Base-by-base conservation (phyloP, 352 stramenopile genomes). In the Phytophthora syringae region DNA sequence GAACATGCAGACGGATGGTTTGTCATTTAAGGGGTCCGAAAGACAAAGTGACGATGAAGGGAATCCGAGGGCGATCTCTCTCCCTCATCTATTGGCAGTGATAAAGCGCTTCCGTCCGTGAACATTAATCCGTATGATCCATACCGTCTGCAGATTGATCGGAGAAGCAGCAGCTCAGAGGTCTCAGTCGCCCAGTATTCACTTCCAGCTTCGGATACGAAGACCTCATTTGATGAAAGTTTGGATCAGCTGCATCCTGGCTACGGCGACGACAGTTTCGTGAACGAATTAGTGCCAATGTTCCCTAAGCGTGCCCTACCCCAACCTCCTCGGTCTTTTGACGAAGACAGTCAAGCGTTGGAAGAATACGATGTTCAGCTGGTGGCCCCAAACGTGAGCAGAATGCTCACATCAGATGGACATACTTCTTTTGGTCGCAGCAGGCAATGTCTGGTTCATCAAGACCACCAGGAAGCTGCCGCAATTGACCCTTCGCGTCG, bases 281-380 rank as follows among this genome's bases (percentile, higher is more conserved):
- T 89, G 27, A 86, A 90, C 52, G 65, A 82, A 18, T 44, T 93
- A 27, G 67, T 93, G 0, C 82, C 84, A 7, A 84, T 93, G 51
- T 93, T 93, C 48, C 67, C 72, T 13, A 72, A 58, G 16, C 55
- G 32, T 28, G 30, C 12, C 9, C 20, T 64, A 11, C 28, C 50
- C 37, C 44, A 40, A 34, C 57, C 52, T 7, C 24, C 34, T 27
- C 43, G n/a, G 0, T 53, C 44, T 49, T 16, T 65, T 24, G 55
- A 77, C 21, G 56, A 70, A 21, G 57, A 69, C 20, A 53, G 24
- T 11, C 21, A 64, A 75, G 22, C 32, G 20, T 11, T 60, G 15
- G 61, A 76, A 12, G 68, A 80, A 47, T 81, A 77, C 36, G 64
- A 79, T n/a, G 55, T 77, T 11, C 68, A 82, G 39, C 36, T 80